Percentiles rank a stretch among this genome's conserved stretches.
Evolutionary conservation across 192 early-diverging fungal species (phyloP).

Genomic region (Coemansia asiatica): DNA sequence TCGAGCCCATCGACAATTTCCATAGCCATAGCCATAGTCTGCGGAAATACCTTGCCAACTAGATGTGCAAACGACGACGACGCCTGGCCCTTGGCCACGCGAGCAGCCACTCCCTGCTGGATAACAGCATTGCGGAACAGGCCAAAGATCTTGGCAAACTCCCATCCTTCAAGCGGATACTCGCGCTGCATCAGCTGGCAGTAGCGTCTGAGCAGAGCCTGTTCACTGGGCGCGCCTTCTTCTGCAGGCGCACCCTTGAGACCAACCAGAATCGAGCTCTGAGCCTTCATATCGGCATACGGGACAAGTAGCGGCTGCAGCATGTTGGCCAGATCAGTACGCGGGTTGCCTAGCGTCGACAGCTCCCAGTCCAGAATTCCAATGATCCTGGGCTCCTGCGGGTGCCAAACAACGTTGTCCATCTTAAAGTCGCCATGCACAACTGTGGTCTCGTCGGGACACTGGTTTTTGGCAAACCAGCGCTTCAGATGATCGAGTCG

Average conservation of each 20-base stretch:
- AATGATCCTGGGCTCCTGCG: constrained; percentile 70
- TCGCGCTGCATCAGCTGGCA: constrained; percentile 60
- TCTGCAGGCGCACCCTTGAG: constrained; percentile 49
- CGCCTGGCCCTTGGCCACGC: constrained; percentile 83
- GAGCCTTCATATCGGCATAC: constrained; percentile 10
- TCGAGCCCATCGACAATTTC: constrained; percentile 58
- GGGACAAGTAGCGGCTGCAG: constrained; percentile 71
- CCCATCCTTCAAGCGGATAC: constrained; percentile 78
- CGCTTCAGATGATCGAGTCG: constrained; percentile 65
- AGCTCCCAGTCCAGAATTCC: constrained; percentile 92
- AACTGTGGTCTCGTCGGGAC: constrained; percentile 75
- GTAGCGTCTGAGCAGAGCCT: constrained; percentile 71
- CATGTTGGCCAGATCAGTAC: constrained; percentile 86
- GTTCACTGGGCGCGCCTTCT: constrained; percentile 64
- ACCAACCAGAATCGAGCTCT: constrained; percentile 32
- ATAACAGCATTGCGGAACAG: constrained; percentile 86
- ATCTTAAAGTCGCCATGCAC: constrained; percentile 95
- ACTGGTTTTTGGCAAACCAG: constrained; percentile 72
- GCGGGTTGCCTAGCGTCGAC: constrained; percentile 89
- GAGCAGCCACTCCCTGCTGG: constrained; percentile 85
- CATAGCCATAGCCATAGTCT: constrained; percentile 56
- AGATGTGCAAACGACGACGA: constrained; percentile 65
- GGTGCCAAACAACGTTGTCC: constrained; percentile 79
- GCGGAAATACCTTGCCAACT: constrained; percentile 41
- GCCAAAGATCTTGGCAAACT: constrained; percentile 82